A percentile compares a stretch with the other conserved stretches of the same genome.
These are phyloP conservation scores for Boletus subparvulus DNA, from an alignment of 768 basidiomycete genomes.

Conservation along the genomic window DNA sequence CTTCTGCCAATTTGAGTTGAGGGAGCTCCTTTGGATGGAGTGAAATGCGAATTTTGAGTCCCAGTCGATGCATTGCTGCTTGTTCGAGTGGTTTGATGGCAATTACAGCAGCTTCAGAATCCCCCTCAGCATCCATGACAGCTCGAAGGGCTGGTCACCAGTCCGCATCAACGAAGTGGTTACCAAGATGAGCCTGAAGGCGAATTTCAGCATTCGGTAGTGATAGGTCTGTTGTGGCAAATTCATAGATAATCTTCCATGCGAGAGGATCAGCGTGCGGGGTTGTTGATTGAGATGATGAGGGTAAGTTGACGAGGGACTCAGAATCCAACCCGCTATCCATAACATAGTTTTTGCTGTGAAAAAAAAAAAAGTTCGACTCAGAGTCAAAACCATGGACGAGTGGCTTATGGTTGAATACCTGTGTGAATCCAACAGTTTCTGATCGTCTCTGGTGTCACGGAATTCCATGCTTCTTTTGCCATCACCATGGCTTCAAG, in stretches of 20 bases:
- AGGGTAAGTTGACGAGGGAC: neutral
- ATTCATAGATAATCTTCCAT: too few species aligned
- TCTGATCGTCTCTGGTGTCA: too few species aligned
- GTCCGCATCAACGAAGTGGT: neutral
- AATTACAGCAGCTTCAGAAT: neutral
- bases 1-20: too few species aligned
- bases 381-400: too few species aligned
- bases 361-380: too few species aligned
- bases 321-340: too few species aligned
- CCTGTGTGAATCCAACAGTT: too few species aligned
- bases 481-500: too few species aligned
- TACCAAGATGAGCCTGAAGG: conserved; percentile 12
- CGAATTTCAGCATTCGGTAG: conserved; percentile 11
- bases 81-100: neutral
- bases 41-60: neutral
- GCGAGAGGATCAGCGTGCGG: neutral
- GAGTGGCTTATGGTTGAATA: too few species aligned
- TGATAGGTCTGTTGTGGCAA: neutral
- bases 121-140: conserved; percentile 9
- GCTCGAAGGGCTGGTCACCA: conserved; percentile 7
- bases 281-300: neutral
- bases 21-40: neutral
- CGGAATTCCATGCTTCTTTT: too few species aligned
- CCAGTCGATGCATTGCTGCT: neutral
- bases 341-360: too few species aligned